phyloP scores from a whole-genome alignment of 208 protist genomes.

The Crithidia bombi region DNA sequence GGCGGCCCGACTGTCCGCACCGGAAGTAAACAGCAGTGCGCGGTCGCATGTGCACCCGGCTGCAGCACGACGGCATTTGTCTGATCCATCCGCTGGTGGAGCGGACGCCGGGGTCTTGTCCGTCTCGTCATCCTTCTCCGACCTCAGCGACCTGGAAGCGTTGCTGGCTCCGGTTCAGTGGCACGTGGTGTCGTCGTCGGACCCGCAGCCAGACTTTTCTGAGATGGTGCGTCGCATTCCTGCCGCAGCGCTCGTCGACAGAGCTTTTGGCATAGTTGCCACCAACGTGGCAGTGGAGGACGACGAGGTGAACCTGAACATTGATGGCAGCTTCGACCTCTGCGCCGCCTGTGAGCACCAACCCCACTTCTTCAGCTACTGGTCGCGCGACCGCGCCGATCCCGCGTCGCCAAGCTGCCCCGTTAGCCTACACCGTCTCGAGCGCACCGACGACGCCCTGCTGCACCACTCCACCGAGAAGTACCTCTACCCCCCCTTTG shows the following conservation, averaged over 20 bases:
- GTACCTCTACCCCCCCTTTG: constrained; percentile 37
- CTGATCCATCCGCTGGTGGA: no score
- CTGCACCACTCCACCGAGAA: constrained; percentile 32
- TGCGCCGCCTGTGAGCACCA: constrained; percentile 19
- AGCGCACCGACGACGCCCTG: constrained; percentile 32
- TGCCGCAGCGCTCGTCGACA: not conserved
- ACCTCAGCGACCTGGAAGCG: constrained; percentile 25
- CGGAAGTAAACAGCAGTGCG: no score
- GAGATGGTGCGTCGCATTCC: not conserved
- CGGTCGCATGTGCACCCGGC: no score
- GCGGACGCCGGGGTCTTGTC: not conserved
- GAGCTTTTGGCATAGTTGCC: not conserved
- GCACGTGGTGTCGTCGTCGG: constrained; percentile 8
- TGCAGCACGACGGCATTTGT: no score
- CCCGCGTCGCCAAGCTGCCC: constrained; percentile 17
- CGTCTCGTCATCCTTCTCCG: constrained; percentile 36
- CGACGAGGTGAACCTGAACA: not conserved
- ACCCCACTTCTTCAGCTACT: constrained; percentile 38
- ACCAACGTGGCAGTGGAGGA: not conserved
- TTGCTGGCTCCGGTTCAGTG: constrained; percentile 22
- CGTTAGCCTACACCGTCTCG: constrained; percentile 26
- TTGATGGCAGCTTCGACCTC: constrained; percentile 18
- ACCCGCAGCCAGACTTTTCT: constrained; percentile 4
- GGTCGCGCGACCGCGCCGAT: constrained; percentile 30
- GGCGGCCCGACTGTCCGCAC: no score